Base-by-base conservation (phyloP, 108 stramenopile genomes). In the Bacterosira constricta region DNA sequence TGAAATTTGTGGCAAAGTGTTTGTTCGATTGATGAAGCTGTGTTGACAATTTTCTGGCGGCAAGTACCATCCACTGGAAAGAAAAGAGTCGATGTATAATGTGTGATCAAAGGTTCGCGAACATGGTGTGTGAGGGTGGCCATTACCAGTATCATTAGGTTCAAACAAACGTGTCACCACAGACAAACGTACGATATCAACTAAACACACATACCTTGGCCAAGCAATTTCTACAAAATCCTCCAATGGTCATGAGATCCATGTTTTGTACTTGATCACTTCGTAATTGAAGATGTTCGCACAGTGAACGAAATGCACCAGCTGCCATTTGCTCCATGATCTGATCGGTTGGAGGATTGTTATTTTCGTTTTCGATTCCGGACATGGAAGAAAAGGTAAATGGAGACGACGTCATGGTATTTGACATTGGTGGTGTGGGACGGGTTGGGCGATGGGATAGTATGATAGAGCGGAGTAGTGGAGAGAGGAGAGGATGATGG, bases 211-310 rank as follows among this genome's bases (percentile, higher is more conserved):
- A 20, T 32, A 80, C 79, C 79, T 85, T 87, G 30, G 80, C 73
- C 63, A 87, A 64, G 71, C 88, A 88, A 56, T 88, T 88, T 25
- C 88, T 20, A 64, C 88, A 85, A 44, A 88, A 88, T 18, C 88
- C 88, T 8, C 78, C 69, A 11, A 85, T 27, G 11, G 72, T 82
- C 88, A 88, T 86, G 41, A 88, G 69, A 35, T 79, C 73, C 57
- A 97, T 91, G 71, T 97, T 97, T 50, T 80, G 83, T 4, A 94
- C 93, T 61, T 73, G 60, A 54, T 90, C 89, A 53, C 86, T 86
- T 13, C 89, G 84, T 17, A 80, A 81, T 63, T 66, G 71, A 0
- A 94, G 76, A 71, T 94, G 93, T 10, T 64, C 35, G 51, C 87
- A 89, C 15, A 94, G 68, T 20, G 64, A 60, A 47, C 73, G 65